Conservation (phyloP, 306 rosid species). For the Lathyrus oleraceus region DNA sequence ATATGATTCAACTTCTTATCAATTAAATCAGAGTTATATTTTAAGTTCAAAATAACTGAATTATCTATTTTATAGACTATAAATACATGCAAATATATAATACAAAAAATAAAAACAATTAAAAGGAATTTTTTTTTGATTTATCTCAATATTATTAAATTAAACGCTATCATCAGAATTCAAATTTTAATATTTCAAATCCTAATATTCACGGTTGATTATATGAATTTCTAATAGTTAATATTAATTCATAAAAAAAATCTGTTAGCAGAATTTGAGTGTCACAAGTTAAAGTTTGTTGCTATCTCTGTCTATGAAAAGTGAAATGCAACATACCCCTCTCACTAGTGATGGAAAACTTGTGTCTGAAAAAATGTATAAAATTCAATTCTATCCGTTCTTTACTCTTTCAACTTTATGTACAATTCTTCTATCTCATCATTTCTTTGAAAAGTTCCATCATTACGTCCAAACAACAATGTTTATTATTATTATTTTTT, state of each 20-base stretch:
- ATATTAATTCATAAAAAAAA: too few species aligned
- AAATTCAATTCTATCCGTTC: constrained; percentile 32
- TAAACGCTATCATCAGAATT: too few species aligned
- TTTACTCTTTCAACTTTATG: constrained; percentile 41
- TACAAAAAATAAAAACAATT: too few species aligned
- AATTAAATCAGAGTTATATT: too few species aligned
- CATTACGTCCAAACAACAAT: constrained; percentile 45
- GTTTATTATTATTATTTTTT: not conserved
- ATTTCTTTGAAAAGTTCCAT: constrained; percentile 50
- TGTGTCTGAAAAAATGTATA: constrained; percentile 36
- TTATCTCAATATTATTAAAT: too few species aligned
- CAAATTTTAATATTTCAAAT: too few species aligned
- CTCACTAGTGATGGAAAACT: constrained; percentile 38
- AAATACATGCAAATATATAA: too few species aligned
- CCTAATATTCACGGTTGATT: too few species aligned
- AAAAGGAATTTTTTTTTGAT: too few species aligned
- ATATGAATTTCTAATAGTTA: too few species aligned
- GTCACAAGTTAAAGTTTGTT: constrained; percentile 29
- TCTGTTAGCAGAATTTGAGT: constrained; percentile 22
- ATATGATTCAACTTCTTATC: too few species aligned
- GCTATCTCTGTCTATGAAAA: constrained; percentile 39
- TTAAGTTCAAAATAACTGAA: not conserved
- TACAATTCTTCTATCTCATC: constrained; percentile 39
- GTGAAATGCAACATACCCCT: constrained; percentile 41
- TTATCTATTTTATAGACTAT: not conserved